These are phyloP conservation scores for Penicillium daleae DNA, from an alignment of 495 filamentous ascomycete genomes.

Conservation along the genomic window DNA sequence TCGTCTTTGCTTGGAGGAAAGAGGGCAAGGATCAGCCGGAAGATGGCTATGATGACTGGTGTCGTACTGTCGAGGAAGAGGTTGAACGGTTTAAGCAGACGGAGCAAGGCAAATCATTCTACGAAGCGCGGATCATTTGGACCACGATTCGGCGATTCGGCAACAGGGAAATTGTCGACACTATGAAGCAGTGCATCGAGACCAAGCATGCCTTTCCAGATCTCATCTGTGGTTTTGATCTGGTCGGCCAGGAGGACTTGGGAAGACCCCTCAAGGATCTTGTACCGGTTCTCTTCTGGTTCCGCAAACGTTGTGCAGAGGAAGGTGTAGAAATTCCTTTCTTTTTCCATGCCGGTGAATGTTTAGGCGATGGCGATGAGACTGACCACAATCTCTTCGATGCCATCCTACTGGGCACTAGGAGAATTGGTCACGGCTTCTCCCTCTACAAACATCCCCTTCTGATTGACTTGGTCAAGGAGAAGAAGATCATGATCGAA, in stretches of 20 bases:
- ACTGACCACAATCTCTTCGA: constrained; percentile 90
- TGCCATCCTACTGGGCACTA: constrained; percentile 81
- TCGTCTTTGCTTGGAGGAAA: constrained; percentile 62
- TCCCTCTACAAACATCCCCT: constrained; percentile 90
- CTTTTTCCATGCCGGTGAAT: constrained; percentile 93
- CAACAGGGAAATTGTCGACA: constrained; percentile 68
- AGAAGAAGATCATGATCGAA: constrained; percentile 86
- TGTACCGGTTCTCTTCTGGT: constrained; percentile 87
- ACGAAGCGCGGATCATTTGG: constrained; percentile 90
- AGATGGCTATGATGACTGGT: constrained; percentile 64
- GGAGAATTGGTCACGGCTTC: constrained; percentile 87
- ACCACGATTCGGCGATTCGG: constrained; percentile 66
- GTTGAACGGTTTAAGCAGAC: constrained; percentile 73
- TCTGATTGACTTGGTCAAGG: constrained; percentile 82
- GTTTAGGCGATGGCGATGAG: constrained; percentile 72
- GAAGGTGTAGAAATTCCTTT: constrained; percentile 87
- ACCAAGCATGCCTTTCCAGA: constrained; percentile 79
- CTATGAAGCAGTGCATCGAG: constrained; percentile 83
- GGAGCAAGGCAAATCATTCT: constrained; percentile 73
- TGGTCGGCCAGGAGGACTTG: constrained; percentile 82
- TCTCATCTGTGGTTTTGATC: constrained; percentile 82
- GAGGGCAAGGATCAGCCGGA: constrained; percentile 64
- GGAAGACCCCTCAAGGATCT: constrained; percentile 77
- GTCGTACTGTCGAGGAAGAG: constrained; percentile 74
- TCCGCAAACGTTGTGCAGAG: constrained; percentile 79